Base-by-base conservation (phyloP, 1,284 basidiomycete species). In the Puccinia novopanici region DNA sequence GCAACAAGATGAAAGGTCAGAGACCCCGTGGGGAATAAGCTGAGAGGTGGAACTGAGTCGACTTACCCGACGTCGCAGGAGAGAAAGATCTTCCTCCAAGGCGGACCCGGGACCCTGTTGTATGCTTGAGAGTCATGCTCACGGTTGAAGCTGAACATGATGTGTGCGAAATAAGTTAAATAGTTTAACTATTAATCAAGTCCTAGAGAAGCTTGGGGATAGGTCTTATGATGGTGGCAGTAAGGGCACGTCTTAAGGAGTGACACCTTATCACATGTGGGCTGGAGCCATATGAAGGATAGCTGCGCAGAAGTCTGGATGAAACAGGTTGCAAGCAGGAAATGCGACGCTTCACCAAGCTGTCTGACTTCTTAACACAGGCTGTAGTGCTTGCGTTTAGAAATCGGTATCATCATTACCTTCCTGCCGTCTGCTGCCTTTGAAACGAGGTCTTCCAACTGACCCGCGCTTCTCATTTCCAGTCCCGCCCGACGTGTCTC, bases 11-110 rank as follows among this genome's bases (percentile, higher is more conserved):
- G n/a, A 12, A 48, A 6, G 68, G 30, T 71, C n/a, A 42, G 37
- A 9, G n/a, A 1, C 4, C 19, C 19, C 45, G n/a, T 13, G 40
- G 37, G 42, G 4, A 8, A n/a, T n/a, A n/a, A n/a, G n/a, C n/a
- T n/a, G n/a, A n/a, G 40, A 12, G 22, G 22, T 2, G 42, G 50
- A 27, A 50, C 19, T 40, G 24, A n/a, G 42, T 22, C 3, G 22
- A 34, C 70, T 73, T 55, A 73, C 70, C 45, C 70, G 48, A 12
- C 70, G 70, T 42, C 52, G 34, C 8, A 73, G 37, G 19, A 73
- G 54, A 3, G 70, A 73, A n/a, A 73, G 48, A 55, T 73, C 70
- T 57, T 73, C 70, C 27, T 73, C 70, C 9, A 73, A 55, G 19
- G 54, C 70, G 19, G 70, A 55, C 5, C n/a, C 24, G n/a, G 30